Evolutionary conservation across 2,329 filamentous ascomycete species (phyloP).

Genomic region (Diaporthe citriasiana): DNA sequence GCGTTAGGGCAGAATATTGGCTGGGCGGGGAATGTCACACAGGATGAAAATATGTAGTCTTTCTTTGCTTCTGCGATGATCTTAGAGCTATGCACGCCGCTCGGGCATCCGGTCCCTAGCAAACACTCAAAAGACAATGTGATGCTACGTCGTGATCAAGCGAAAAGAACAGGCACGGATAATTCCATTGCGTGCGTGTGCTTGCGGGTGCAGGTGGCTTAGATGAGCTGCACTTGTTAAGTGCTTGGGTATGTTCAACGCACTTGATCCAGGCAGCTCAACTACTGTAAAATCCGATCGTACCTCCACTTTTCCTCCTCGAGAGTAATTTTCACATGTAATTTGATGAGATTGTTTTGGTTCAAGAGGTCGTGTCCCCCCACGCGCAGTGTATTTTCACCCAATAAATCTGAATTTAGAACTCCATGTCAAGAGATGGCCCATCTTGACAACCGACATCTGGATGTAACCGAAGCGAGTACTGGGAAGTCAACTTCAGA

Average conservation of each 20-base stretch:
- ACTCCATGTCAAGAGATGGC: neutral
- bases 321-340: neutral
- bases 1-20: neutral
- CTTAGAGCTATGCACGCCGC: too few species aligned
- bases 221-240: neutral
- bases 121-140: neutral
- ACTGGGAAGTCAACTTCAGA: neutral
- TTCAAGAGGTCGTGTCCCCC: neutral
- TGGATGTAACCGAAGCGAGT: too few species aligned
- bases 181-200: neutral
- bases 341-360: too few species aligned
- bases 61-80: neutral
- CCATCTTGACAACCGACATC: neutral
- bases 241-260: neutral
- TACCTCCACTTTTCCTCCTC: too few species aligned
- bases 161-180: neutral
- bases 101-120: neutral
- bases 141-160: neutral
- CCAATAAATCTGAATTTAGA: neutral
- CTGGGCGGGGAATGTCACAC: neutral
- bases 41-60: too few species aligned
- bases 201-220: neutral
- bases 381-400: neutral
- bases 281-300: neutral
- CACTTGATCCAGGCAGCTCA: neutral